phyloP scores from a whole-genome alignment of 2,329 filamentous ascomycete genomes.

The Ustilaginoidea virens region DNA sequence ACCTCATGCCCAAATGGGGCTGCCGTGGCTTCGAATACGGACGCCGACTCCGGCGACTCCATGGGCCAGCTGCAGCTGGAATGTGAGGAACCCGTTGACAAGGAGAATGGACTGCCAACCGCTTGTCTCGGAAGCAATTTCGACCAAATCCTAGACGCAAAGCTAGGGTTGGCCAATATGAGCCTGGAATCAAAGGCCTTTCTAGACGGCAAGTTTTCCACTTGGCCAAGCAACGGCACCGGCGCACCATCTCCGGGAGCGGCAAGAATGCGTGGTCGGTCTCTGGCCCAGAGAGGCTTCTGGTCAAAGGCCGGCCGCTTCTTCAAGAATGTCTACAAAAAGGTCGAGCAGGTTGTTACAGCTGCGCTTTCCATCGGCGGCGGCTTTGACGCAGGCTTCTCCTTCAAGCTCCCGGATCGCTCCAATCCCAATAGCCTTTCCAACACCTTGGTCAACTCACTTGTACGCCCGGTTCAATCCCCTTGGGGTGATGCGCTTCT shows the following conservation, averaged over 20 bases:
- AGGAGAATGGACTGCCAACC: conserved; percentile 1
- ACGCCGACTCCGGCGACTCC: too few relatives aligned
- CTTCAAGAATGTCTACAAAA: background rate
- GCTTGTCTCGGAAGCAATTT: conserved; percentile 4
- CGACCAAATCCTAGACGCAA: conserved; percentile 3
- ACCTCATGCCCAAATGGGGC: too few relatives aligned
- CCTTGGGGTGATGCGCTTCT: conserved; percentile 4
- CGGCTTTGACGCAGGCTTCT: conserved; percentile 6
- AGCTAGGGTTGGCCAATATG: conserved; percentile 2
- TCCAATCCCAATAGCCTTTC: background rate
- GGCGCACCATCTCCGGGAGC: background rate
- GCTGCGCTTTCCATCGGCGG: conserved; percentile 5
- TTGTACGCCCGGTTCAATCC: background rate
- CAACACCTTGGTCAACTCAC: background rate
- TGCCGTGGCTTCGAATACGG: too few relatives aligned
- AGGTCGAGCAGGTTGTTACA: conserved; percentile 1
- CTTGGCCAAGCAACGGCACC: background rate
- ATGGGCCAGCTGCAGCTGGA: background rate
- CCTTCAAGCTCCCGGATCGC: conserved; percentile 10
- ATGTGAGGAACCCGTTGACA: conserved; percentile 1
- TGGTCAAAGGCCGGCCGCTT: conserved; percentile 1
- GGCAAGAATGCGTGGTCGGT: conserved; percentile 1
- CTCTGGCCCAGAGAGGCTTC: conserved; percentile 4
- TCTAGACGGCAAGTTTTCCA: conserved; percentile 3
- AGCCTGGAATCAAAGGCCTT: conserved; percentile 6